phyloP scores from a whole-genome alignment of 2,329 filamentous ascomycete genomes.

The Fusarium sp. region DNA sequence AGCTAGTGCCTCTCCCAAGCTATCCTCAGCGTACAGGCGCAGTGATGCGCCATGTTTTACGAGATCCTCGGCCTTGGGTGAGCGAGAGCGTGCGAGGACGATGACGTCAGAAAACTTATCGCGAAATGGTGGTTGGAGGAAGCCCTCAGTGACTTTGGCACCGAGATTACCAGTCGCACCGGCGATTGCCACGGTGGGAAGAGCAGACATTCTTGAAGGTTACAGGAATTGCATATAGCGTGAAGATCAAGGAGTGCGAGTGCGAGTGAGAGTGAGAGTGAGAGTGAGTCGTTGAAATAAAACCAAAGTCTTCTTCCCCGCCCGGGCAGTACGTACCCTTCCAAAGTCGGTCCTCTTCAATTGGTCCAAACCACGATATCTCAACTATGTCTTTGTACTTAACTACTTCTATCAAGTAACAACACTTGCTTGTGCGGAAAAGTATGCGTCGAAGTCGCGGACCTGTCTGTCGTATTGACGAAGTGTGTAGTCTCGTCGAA shows the following conservation, averaged over 20 bases:
- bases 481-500: no score
- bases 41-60: not conserved
- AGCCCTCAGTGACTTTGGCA: not conserved
- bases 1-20: not conserved
- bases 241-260: not conserved
- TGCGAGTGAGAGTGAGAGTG: not conserved
- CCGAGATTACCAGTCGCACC: conserved; percentile 11
- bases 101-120: conserved; percentile 9
- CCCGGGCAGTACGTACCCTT: no score
- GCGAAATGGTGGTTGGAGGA: conserved; percentile 10
- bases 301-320: not conserved
- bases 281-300: not conserved
- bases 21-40: not conserved
- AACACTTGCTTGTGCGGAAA: no score
- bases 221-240: not conserved
- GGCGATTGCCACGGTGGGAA: conserved; percentile 10
- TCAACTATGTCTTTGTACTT: no score
- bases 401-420: no score
- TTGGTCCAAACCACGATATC: no score
- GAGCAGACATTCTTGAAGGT: not conserved
- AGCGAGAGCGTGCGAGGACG: not conserved
- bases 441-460: no score
- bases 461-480: no score
- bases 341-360: no score
- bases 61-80: not conserved